These are phyloP conservation scores for Aspergillus biplanus DNA, from an alignment of 495 filamentous ascomycete species.

Conservation along the genomic window DNA sequence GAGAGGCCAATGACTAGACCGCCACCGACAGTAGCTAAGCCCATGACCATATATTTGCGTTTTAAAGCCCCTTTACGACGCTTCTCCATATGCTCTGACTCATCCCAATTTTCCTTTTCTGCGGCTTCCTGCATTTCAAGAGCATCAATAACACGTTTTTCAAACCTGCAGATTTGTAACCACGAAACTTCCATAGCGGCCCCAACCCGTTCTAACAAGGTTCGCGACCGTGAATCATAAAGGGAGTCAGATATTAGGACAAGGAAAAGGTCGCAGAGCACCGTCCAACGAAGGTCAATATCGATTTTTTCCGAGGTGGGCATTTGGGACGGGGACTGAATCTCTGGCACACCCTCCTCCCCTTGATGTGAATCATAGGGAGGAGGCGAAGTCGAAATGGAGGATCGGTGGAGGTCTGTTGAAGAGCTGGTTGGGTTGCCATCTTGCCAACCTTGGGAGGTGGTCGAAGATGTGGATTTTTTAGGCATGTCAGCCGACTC, in stretches of 20 bases:
- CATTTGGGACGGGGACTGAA: conserved; percentile 80
- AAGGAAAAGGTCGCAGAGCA: conserved; percentile 95
- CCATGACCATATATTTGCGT: conserved; percentile 90
- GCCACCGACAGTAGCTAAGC: conserved; percentile 93
- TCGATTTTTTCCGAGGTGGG: conserved; percentile 82
- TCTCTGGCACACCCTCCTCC: conserved; percentile 71
- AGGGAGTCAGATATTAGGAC: conserved; percentile 91
- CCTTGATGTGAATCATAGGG: conserved; percentile 72
- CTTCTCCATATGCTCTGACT: conserved; percentile 90
- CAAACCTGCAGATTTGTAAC: conserved; percentile 94
- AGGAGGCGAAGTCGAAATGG: conserved; percentile 60
- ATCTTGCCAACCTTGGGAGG: conserved; percentile 34
- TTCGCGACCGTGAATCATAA: conserved; percentile 89
- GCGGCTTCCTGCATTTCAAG: conserved; percentile 95
- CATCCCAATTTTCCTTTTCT: conserved; percentile 95
- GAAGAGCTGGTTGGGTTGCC: conserved; percentile 33
- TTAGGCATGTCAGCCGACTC: conserved; percentile 37
- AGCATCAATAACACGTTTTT: conserved; percentile 96
- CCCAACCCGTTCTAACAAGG: conserved; percentile 82
- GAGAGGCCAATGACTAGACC: conserved; percentile 95
- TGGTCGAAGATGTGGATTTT: conserved; percentile 34
- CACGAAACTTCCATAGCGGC: conserved; percentile 78
- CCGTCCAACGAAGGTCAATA: conserved; percentile 96
- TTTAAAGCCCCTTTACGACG: conserved; percentile 80
- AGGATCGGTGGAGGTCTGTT: conserved; percentile 33